Evolutionary conservation across 306 rosid species (phyloP).

Genomic region (Cicer arietinum): DNA sequence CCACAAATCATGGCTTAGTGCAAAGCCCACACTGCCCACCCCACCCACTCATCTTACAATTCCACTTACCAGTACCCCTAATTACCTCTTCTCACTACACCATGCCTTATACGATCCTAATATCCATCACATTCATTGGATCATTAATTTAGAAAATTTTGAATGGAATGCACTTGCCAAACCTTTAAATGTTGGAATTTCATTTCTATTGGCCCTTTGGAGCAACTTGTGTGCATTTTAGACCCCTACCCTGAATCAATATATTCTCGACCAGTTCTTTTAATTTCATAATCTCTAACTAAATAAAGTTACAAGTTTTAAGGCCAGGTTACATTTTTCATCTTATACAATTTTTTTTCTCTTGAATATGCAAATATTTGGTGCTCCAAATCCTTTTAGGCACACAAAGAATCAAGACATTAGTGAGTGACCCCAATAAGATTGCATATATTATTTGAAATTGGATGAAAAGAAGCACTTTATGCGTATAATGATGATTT

Average conservation of each 20-base stretch:
- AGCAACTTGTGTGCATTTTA: conserved; percentile 40
- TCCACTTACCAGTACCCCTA: conserved; percentile 25
- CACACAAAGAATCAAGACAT: conserved; percentile 40
- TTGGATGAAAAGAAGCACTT: conserved; percentile 42
- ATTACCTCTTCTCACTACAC: neutral
- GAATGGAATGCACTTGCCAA: conserved; percentile 32
- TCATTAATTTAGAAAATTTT: conserved; percentile 3
- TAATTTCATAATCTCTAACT: too few relatives aligned
- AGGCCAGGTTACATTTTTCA: neutral
- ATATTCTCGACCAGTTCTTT: too few relatives aligned
- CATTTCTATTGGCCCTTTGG: conserved; percentile 30
- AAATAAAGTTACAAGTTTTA: neutral
- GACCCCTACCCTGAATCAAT: conserved; percentile 21
- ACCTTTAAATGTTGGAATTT: conserved; percentile 31
- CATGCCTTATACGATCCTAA: neutral
- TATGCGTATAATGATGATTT: conserved; percentile 46
- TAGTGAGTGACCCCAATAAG: conserved; percentile 44
- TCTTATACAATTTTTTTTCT: conserved; percentile 8
- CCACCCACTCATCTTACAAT: conserved; percentile 49
- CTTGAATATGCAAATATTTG: conserved; percentile 45
- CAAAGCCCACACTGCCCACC: conserved; percentile 73
- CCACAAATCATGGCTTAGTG: conserved; percentile 62
- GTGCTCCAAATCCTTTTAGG: conserved; percentile 37
- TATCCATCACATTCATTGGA: conserved; percentile 28
- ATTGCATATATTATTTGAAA: conserved; percentile 39